These are phyloP conservation scores for Podaxis sp. DNA, from an alignment of 768 basidiomycete genomes.

Conservation along the genomic window DNA sequence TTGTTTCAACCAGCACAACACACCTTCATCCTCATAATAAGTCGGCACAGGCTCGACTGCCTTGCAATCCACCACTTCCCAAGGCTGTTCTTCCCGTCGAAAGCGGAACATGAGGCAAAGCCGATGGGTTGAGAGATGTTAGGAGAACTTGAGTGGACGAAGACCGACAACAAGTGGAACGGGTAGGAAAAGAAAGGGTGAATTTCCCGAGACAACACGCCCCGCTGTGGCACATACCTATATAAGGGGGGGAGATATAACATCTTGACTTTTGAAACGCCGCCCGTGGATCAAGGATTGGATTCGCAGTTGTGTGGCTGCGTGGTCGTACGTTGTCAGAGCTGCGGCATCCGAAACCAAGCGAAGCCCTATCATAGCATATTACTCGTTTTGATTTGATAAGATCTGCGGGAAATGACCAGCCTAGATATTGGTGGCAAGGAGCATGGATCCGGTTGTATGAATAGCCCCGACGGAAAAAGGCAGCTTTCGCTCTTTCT, in stretches of 20 bases:
- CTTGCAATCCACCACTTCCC: constrained; percentile 75
- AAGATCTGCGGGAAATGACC: neutral
- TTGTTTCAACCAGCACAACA: constrained; percentile 12
- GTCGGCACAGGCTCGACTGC: constrained; percentile 60
- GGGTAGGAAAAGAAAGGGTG: constrained; percentile 11
- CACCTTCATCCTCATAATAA: constrained; percentile 61
- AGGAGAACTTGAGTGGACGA: neutral
- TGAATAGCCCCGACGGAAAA: neutral
- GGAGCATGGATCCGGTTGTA: neutral
- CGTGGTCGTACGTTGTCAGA: constrained; percentile 6
- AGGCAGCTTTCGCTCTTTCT: neutral
- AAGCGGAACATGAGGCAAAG: constrained; percentile 32
- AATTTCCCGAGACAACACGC: neutral
- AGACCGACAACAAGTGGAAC: constrained; percentile 9
- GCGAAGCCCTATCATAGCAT: neutral
- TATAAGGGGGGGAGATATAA: neutral
- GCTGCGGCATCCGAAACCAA: constrained; percentile 3
- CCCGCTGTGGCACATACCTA: neutral
- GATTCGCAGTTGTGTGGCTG: neutral
- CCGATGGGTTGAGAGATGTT: neutral
- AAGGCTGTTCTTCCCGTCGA: constrained; percentile 56
- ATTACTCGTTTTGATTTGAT: constrained; percentile 3
- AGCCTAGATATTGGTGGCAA: neutral
- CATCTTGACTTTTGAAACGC: constrained; percentile 3
- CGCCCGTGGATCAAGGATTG: neutral